Conservation (phyloP, 2,329 filamentous ascomycete genomes). For the Piedraia hortae region DNA sequence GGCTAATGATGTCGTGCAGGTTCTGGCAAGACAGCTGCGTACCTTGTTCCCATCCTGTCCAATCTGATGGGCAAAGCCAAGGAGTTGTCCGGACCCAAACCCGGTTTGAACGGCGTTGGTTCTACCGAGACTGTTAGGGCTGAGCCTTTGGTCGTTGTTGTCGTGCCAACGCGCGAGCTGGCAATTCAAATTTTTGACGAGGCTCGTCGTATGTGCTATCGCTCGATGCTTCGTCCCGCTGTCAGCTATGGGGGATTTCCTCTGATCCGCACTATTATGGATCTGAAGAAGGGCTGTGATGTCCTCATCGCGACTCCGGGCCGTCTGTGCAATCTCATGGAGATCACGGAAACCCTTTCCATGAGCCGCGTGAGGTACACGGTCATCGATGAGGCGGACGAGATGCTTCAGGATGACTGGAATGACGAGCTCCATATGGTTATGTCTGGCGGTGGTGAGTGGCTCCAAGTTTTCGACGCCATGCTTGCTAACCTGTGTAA, state of each 20-base stretch:
- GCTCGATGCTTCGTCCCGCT: slow-evolving; percentile 77
- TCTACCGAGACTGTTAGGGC: slow-evolving; percentile 41
- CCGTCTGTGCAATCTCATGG: slow-evolving; percentile 61
- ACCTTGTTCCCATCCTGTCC: slow-evolving; percentile 66
- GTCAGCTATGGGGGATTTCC: slow-evolving; percentile 72
- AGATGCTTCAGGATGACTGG: slow-evolving; percentile 62
- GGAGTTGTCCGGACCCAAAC: slow-evolving; percentile 54
- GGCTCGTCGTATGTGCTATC: slow-evolving; percentile 73
- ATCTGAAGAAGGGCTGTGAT: slow-evolving; percentile 65
- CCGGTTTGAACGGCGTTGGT: slow-evolving; percentile 31
- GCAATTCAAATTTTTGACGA: slow-evolving; percentile 91
- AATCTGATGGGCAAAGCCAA: slow-evolving; percentile 89
- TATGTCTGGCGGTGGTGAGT: slow-evolving; percentile 53
- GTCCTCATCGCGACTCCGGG: slow-evolving; percentile 71
- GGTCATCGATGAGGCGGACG: slow-evolving; percentile 84
- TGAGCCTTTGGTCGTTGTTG: slow-evolving; percentile 65
- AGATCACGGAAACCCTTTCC: slow-evolving; percentile 37
- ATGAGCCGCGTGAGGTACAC: slow-evolving; percentile 47
- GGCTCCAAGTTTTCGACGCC: slow-evolving; percentile 1
- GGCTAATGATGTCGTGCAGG: slow-evolving; percentile 24
- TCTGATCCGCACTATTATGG: slow-evolving; percentile 35
- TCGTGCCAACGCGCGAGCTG: slow-evolving; percentile 70
- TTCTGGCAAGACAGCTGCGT: slow-evolving; percentile 88
- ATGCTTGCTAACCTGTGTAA: slow-evolving; percentile 3
- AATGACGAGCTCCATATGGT: slow-evolving; percentile 46